Evolutionary conservation across 331 rosid genomes (phyloP).

Genomic region (Pyracantha coccinea): DNA sequence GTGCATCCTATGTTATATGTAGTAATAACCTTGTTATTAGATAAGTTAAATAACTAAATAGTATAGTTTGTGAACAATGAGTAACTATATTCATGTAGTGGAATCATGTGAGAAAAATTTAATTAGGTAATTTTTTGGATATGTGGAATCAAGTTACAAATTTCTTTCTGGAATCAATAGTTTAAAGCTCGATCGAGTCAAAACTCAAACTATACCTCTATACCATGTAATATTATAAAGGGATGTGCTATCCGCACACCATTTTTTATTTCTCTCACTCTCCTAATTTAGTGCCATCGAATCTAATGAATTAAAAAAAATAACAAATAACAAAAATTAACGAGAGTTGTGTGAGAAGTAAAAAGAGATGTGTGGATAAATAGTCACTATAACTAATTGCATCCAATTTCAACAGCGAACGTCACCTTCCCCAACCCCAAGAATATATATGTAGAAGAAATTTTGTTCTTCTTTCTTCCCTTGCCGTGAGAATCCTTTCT

Average conservation of each 20-base stretch:
- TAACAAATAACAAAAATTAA: too few relatives aligned
- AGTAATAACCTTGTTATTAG: background rate
- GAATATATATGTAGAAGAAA: background rate
- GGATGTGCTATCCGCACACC: too few relatives aligned
- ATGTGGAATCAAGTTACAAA: background rate
- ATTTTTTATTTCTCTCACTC: too few relatives aligned
- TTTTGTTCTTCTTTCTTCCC: constrained; percentile 2
- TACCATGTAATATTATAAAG: too few relatives aligned
- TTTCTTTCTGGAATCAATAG: background rate
- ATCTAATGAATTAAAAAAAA: too few relatives aligned
- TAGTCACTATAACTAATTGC: too few relatives aligned
- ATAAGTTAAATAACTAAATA: too few relatives aligned
- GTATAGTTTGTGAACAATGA: background rate
- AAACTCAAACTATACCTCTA: background rate
- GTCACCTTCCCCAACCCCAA: background rate
- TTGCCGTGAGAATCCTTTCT: constrained; percentile 13
- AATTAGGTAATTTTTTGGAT: background rate
- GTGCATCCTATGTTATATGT: background rate
- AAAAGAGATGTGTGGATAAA: too few relatives aligned
- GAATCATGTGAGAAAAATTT: background rate
- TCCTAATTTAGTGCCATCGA: too few relatives aligned
- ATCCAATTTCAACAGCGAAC: constrained; percentile 1
- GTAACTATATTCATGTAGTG: background rate
- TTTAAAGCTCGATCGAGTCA: background rate
- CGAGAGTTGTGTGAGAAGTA: too few relatives aligned